Evolutionary conservation across 2,329 filamentous ascomycete species (phyloP).

Genomic region (Knufia fluminis): DNA sequence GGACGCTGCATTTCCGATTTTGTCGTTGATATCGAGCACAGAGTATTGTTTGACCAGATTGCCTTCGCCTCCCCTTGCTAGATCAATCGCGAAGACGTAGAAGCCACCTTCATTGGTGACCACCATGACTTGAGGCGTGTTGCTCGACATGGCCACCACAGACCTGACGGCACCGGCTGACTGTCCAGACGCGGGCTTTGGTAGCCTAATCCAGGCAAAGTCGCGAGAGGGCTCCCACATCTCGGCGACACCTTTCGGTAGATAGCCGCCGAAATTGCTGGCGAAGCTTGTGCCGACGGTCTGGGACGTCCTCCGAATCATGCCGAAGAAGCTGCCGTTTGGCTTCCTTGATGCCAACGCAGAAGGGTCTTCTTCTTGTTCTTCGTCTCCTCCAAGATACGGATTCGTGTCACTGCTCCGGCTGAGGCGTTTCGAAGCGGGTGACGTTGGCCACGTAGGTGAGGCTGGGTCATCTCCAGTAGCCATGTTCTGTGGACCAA

Average conservation of each 20-base stretch:
- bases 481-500: conserved; percentile 36
- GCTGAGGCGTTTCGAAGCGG: conserved; percentile 18
- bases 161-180: conserved; percentile 58
- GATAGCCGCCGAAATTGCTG: conserved; percentile 79
- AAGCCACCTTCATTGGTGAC: conserved; percentile 93
- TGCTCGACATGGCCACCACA: conserved; percentile 96
- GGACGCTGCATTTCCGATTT: conserved; percentile 18
- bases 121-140: conserved; percentile 92
- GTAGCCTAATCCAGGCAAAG: conserved; percentile 93
- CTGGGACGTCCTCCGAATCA: conserved; percentile 89
- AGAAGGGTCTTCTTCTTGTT: conserved; percentile 24
- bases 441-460: conserved; percentile 13
- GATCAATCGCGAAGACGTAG: conserved; percentile 89
- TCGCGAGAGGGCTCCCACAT: conserved; percentile 95
- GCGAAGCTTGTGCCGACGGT: conserved; percentile 84
- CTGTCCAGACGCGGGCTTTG: conserved; percentile 44
- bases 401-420: conserved; percentile 31
- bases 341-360: conserved; percentile 35
- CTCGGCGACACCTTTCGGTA: conserved; percentile 87
- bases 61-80: conserved; percentile 90
- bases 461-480: conserved; percentile 16
- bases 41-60: conserved; percentile 85
- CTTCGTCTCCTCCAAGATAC: conserved; percentile 26
- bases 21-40: conserved; percentile 43
- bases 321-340: conserved; percentile 75